Evolutionary conservation across 176 grass and related monocot genomes (phyloP), one percentile per base, ranked within the genome.

Genomic region (Oryza australiensis): DNA sequence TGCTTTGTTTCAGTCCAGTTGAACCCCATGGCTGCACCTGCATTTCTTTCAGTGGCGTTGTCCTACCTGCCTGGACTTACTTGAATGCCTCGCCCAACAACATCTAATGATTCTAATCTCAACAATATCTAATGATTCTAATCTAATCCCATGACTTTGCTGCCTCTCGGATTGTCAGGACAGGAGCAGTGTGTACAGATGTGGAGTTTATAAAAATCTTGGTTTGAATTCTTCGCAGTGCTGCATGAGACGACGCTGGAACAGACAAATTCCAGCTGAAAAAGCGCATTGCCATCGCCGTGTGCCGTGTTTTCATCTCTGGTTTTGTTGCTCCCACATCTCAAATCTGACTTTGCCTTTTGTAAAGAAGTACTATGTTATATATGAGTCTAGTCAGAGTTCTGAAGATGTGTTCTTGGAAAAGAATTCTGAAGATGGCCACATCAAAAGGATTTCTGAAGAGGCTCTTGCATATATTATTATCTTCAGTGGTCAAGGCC

Each of bases 21-120:
- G 35, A 37, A 37, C 64, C 2, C 26, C 76, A 55, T 73, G 62
- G 37, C 62, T 26, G 41, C 24, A 55, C 7, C 55, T 46, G 66
- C 83, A 33, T 89, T 82, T 82, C 78, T 82, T 89, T 76, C 83
- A 13, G 70, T 74, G 70, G 77, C 13, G n/a, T 80, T 43, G 84
- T 65, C 84, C 76, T 77, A 45, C 65, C 64, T 77, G 13, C 73
- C 46, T 62, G 65, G 48, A 32, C 55, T 34, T 34, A 32, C 55
- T 34, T 32, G 9, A 75, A 24, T 62, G 51, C 73, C 28, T 60
- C 18, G 22, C 11, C 72, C 29, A 13, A 18, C 57, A 22, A 62
- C 9, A 41, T 76, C 62, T 68, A 34, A 37, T 34, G 51, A 55
- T 55, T 55, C 55, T 7, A 60, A 60, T 60, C 22, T 60, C 29